Base-by-base conservation (phyloP, 495 filamentous ascomycete species). In the Aspergillus haitiensis region DNA sequence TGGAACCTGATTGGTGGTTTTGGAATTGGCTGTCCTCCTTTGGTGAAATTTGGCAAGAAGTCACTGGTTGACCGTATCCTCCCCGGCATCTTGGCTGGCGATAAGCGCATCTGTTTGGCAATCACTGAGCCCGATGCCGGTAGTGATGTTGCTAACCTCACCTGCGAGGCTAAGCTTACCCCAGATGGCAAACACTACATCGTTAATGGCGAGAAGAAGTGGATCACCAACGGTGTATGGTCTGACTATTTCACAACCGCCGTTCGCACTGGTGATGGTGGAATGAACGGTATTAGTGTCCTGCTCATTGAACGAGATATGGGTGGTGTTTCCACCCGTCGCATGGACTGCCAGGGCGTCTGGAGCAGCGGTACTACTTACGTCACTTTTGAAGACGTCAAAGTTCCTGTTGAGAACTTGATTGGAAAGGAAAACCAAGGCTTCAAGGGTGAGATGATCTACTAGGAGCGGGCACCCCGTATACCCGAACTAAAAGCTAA, bases 161-260 rank as follows among this genome's bases (percentile, higher is more conserved):
- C 86, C 27, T 97, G 93, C 71, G 92, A 97, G 80, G 94, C 94
- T 32, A 96, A 95, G 78, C 87, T 96, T 45, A 87, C 81, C 53
- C 85, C 91, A 64, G 93, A 97, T 70, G 94, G 94, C 69, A 98
- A 97, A 82, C 91, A 97, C 74, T 98, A 95, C 74, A 97, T 98
- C 60, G 94, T 98, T 74, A 98, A 98, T 70, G 94, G 94, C 44
- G 94, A 97, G 83, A 98, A 98, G 87, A 98, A 98, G 76, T 98
- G 94, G 94, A 98, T 98, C 75, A 97, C 93, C 68, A 98, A 98
- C 79, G 94, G 94, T 66, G 83, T 97, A 61, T 97, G 90, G 89
- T 83, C 81, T 57, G 94, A 98, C 72, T 98, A 97, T 78, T 98
- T 98, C 81, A 98, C 94, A 54, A 91, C 88, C 36, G 94, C 94